Base-by-base conservation (phyloP, 2,329 filamentous ascomycete genomes). In the Pseudocercospora ulei region DNA sequence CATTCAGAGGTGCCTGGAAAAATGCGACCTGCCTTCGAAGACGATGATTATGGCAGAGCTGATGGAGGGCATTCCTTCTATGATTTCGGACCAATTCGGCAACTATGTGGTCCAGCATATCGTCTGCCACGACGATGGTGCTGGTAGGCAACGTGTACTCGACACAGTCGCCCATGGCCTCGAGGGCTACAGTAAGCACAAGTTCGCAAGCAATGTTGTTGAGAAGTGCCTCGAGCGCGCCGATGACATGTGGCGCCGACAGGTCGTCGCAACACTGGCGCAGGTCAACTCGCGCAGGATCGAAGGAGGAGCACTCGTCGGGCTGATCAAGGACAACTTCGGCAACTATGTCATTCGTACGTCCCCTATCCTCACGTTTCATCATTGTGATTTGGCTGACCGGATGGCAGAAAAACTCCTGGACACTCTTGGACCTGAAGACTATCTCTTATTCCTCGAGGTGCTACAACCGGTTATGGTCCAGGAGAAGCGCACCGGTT, bases 91-190 rank as follows among this genome's bases (percentile, higher is more conserved):
- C 55, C 80, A 87, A 49, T 98, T 82, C 56, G 90, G 90, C 43
- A 98, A 98, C 63, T 98, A 98, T 57, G 90, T 98, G 11, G 81
- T 82, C 3, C 90, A 96, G 59, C 85, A 96, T 57, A 77, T 96
- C 35, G 86, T 98, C 45, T 69, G 80, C 44, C 76, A 84, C 47
- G 87, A 87, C 14, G 72, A 78, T 35, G 69, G 73, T 3, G 75
- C 80, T 39, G 85, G 95, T 54, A 75, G 78, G 12, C 69, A 71
- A 8, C 75, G 70, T 52, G 80, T 95, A 54, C 81, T 94, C 39
- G 64, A 71, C 16, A 67, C 85, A 30, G 80, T 96, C 48, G 78
- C 79, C 48, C 68, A 70, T 7, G 75, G 85, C 41, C 67, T 94
- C 2, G 63, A 94, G 24, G 65, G 67, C 1, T 78, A 85, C 52